Evolutionary conservation across 305 asterid species (phyloP), one percentile per base, ranked within the genome.

Genomic region (Monarda citriodora): DNA sequence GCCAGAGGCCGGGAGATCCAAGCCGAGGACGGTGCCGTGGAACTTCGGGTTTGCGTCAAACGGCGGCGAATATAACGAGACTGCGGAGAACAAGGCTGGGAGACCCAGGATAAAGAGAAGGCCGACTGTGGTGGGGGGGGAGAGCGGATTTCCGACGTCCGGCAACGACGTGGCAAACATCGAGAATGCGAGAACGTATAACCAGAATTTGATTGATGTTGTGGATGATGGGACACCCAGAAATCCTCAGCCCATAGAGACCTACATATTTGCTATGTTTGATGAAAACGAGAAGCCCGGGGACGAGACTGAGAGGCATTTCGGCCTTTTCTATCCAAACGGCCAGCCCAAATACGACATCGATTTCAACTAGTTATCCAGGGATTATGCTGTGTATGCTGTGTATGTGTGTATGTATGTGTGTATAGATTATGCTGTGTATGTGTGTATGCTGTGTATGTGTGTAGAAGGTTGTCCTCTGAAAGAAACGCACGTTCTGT

Each of bases 261-360:
- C 26, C 4, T 23, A 23, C 26, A 55, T 81, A 12, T 84, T 85
- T 37, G 74, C 77, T 2, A 42, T 81, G 75, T 67, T 77, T 54
- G 81, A 82, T 71, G 89, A 84, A 60, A 58, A 82, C 59, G 82
- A 45, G 40, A 87, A 82, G 77, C 32, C 80, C 79, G 68, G 68
- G 6, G 25, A 48, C 3, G 83, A 73, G 49, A 5, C 11, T 7
- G 88, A 87, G 82, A 78, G 37, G 81, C 65, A 84, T 57, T 87
- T 71, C 9, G 85, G 93, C 15, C 58, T 87, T 12, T 80, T 73
- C 65, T 12, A 13, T 7, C 69, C 89, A 9, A 71, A 71, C 49
- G 72, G 68, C 15, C 75, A 70, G 13, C 75, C 64, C 0, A 84
- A 87, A 66, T 79, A 74, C 57, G 72, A 56, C 23, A 6, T 56